Percentiles rank a stretch among this genome's conserved stretches.
These are phyloP conservation scores for Gnomoniopsis smithogilvyi DNA, from an alignment of 2,329 filamentous ascomycete species.

Conservation along the genomic window DNA sequence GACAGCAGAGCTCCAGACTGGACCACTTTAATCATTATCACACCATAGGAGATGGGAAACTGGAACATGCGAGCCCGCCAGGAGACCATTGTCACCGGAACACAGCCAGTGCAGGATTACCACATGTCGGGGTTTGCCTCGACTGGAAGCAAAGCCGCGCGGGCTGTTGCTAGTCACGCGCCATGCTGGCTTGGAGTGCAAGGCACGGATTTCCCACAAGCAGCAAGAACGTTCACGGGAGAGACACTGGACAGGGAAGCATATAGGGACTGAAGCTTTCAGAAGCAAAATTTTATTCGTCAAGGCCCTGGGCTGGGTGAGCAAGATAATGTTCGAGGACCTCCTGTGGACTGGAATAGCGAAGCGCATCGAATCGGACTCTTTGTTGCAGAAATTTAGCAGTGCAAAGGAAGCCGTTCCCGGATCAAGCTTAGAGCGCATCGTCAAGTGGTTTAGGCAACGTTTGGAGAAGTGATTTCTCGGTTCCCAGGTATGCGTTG, in stretches of 20 bases:
- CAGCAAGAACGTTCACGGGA: background rate
- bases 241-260: background rate
- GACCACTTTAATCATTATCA: background rate
- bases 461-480: background rate
- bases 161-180: background rate
- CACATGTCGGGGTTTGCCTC: background rate
- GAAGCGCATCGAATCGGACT: background rate
- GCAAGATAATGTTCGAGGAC: too few species aligned
- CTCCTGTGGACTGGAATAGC: background rate
- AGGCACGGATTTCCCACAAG: background rate
- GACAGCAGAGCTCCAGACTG: background rate
- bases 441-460: background rate
- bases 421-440: background rate
- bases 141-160: background rate
- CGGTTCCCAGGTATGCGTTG: too few species aligned
- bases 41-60: background rate
- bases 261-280: background rate
- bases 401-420: background rate
- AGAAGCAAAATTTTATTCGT: background rate
- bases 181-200: background rate
- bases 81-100: background rate
- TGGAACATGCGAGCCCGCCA: background rate
- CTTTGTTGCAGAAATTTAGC: background rate
- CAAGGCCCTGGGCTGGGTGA: background rate
- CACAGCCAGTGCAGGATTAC: background rate